Percentiles rank a stretch among this genome's conserved stretches.
Conservation (phyloP, 352 stramenopile genomes). For the Phytopythium helicoides region DNA sequence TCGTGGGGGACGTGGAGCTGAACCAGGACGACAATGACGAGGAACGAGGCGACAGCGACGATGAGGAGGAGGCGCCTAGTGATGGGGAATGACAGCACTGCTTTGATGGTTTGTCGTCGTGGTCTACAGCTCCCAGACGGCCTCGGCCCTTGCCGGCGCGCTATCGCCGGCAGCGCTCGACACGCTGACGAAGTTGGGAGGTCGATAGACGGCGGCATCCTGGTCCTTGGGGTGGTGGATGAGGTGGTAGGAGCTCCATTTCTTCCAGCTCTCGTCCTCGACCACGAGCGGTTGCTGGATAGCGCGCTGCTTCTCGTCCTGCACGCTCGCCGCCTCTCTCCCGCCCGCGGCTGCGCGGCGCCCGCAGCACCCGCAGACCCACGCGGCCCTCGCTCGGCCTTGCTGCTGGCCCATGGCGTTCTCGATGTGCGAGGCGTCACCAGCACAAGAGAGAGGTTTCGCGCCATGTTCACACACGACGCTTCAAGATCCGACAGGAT, state of each 20-base stretch:
- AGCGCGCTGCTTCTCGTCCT: not conserved
- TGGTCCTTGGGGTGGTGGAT: slow-evolving; percentile 42
- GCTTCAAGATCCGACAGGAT: too few relatives aligned
- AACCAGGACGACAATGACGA: slow-evolving; percentile 13
- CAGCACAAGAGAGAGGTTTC: too few relatives aligned
- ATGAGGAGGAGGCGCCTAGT: too few relatives aligned
- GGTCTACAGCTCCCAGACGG: slow-evolving; percentile 78
- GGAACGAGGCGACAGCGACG: not conserved
- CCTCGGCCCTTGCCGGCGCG: slow-evolving; percentile 38
- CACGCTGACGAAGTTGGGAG: slow-evolving; percentile 52
- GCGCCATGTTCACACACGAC: too few relatives aligned
- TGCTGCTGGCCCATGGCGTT: too few relatives aligned
- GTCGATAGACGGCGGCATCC: slow-evolving; percentile 27
- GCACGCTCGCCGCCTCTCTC: not conserved
- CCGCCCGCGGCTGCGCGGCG: slow-evolving; percentile 12
- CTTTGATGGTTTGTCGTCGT: not conserved
- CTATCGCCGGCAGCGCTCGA: not conserved
- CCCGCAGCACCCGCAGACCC: slow-evolving; percentile 11
- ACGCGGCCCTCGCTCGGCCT: too few relatives aligned
- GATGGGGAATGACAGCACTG: slow-evolving; percentile 1
- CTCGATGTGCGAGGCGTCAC: too few relatives aligned
- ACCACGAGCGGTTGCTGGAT: slow-evolving; percentile 62
- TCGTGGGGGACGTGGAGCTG: slow-evolving; percentile 2
- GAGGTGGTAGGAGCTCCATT: slow-evolving; percentile 74
- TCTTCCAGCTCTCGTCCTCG: slow-evolving; percentile 83